These are phyloP conservation scores for Endocalyx cinctus DNA, from an alignment of 2,329 filamentous ascomycete species.

Conservation along the genomic window DNA sequence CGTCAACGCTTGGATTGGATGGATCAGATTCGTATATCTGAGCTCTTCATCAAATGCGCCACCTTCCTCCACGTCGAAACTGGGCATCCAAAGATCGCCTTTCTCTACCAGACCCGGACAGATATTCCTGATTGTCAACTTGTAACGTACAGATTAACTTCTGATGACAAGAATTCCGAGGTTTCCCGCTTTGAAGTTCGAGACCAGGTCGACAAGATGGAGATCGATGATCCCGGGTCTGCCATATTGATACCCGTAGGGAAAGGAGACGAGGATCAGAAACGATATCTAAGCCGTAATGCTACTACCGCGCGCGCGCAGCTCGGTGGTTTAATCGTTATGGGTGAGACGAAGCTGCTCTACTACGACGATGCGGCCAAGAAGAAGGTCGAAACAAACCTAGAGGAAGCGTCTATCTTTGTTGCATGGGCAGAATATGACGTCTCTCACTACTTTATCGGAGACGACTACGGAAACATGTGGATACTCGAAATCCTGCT, in stretches of 20 bases:
- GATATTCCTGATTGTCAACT: conserved; percentile 51
- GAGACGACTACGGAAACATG: conserved; percentile 83
- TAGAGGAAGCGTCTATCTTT: conserved; percentile 77
- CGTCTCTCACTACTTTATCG: conserved; percentile 76
- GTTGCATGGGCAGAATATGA: conserved; percentile 89
- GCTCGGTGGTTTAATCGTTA: conserved; percentile 65
- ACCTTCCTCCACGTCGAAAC: conserved; percentile 55
- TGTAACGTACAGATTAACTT: conserved; percentile 55
- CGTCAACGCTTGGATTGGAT: conserved; percentile 42
- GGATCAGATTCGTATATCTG: conserved; percentile 52
- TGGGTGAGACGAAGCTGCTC: conserved; percentile 75
- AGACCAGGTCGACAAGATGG: conserved; percentile 51
- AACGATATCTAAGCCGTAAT: conserved; percentile 57
- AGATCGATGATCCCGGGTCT: conserved; percentile 51
- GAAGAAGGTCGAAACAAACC: conserved; percentile 56
- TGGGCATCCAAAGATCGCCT: conserved; percentile 53
- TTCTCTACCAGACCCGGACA: conserved; percentile 51
- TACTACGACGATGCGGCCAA: conserved; percentile 80
- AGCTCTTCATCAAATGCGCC: conserved; percentile 56
- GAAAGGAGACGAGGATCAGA: conserved; percentile 48
- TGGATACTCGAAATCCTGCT: conserved; percentile 79
- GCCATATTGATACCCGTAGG: conserved; percentile 60
- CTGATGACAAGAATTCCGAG: conserved; percentile 51
- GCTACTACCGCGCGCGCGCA: conserved; percentile 50
- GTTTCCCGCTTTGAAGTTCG: conserved; percentile 50